Percentiles rank a stretch among this genome's conserved stretches.
Evolutionary conservation across 352 stramenopile genomes (phyloP).

Genomic region (Phytopythium mirpurense): DNA sequence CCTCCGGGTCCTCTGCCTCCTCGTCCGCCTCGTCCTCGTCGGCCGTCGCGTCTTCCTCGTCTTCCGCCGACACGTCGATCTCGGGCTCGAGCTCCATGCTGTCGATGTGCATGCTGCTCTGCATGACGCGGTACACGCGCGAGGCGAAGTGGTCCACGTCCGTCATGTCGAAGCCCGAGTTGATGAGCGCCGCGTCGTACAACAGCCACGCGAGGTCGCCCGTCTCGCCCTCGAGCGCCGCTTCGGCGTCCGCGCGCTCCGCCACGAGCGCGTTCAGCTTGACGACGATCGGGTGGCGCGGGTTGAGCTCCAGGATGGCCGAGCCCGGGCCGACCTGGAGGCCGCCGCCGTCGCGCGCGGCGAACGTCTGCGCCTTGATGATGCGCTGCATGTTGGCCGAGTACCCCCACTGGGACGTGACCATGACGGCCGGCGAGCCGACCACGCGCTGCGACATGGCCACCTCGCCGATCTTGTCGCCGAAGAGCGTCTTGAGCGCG

Average conservation of each 20-base stretch:
- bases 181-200: constrained; percentile 97
- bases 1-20: too few species aligned
- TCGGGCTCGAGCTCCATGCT: constrained; percentile 91
- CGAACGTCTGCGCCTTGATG: constrained; percentile 97
- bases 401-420: constrained; percentile 96
- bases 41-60: constrained; percentile 41
- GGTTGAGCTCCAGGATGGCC: constrained; percentile 98
- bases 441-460: constrained; percentile 93
- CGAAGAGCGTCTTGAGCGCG: constrained; percentile 95
- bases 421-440: constrained; percentile 94
- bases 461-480: constrained; percentile 93
- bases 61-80: constrained; percentile 89
- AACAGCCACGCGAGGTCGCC: constrained; percentile 96
- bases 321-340: constrained; percentile 30
- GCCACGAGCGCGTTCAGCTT: constrained; percentile 91
- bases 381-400: constrained; percentile 99
- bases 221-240: constrained; percentile 77
- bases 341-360: constrained; percentile 55
- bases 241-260: constrained; percentile 21
- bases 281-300: constrained; percentile 96
- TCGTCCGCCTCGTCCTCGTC: constrained; percentile 40
- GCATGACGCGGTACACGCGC: constrained; percentile 93
- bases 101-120: constrained; percentile 89
- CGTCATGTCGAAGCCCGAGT: constrained; percentile 95
- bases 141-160: constrained; percentile 91